A percentile compares a stretch with the other conserved stretches of the same genome.
These are phyloP conservation scores for Penicillium flavigenum DNA, from an alignment of 495 filamentous ascomycete genomes.

Conservation along the genomic window DNA sequence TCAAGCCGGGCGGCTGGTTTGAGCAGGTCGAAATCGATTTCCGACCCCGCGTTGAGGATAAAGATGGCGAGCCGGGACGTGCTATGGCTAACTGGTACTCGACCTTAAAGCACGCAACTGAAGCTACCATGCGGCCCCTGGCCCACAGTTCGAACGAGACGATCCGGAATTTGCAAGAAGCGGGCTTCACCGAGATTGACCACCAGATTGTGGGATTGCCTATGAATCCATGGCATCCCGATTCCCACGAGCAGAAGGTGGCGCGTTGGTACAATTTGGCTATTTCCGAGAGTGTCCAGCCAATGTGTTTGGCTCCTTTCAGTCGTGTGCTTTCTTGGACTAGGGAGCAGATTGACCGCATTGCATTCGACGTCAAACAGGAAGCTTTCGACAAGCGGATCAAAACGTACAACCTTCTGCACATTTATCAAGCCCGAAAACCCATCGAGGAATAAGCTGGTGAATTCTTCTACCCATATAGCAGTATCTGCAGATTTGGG, in stretches of 20 bases:
- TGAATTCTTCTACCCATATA: neutral
- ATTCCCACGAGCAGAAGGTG: conserved; percentile 65
- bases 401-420: conserved; percentile 73
- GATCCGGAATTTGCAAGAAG: conserved; percentile 58
- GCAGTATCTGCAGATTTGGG: too few species aligned
- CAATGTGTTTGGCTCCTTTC: conserved; percentile 72
- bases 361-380: conserved; percentile 61
- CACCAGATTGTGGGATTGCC: conserved; percentile 72
- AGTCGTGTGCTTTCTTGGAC: conserved; percentile 64
- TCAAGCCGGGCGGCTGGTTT: conserved; percentile 78
- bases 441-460: conserved; percentile 20
- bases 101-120: conserved; percentile 68
- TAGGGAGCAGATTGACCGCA: conserved; percentile 60
- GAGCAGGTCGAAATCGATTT: conserved; percentile 96
- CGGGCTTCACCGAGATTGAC: conserved; percentile 82
- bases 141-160: conserved; percentile 62
- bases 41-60: conserved; percentile 73
- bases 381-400: conserved; percentile 70
- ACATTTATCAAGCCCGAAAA: conserved; percentile 50
- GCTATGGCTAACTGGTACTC: conserved; percentile 64
- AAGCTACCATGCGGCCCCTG: conserved; percentile 61
- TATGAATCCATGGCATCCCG: conserved; percentile 74
- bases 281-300: conserved; percentile 68
- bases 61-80: conserved; percentile 29
- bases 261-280: conserved; percentile 86